A percentile compares a stretch with the other conserved stretches of the same genome.
phyloP scores from a whole-genome alignment of 805 yeast species.

The Zygoascus tannicola region DNA sequence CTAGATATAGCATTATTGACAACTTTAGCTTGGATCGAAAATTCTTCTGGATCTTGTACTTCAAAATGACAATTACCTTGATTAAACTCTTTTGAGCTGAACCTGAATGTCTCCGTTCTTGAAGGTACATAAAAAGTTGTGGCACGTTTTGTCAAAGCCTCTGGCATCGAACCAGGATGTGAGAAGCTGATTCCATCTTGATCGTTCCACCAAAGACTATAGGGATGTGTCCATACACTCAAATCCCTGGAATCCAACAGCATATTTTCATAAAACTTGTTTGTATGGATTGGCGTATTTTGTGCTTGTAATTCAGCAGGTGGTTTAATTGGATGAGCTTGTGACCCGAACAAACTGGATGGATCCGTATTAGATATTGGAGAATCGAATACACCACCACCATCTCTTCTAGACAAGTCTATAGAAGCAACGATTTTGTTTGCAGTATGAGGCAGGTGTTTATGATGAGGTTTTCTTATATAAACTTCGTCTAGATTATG shows the following conservation, averaged over 20 bases:
- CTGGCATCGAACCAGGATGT: constrained; percentile 46
- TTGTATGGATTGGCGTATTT: constrained; percentile 36
- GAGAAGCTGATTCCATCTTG: constrained; percentile 51
- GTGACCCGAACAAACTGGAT: neutral
- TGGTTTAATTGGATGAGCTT: constrained; percentile 4
- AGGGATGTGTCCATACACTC: constrained; percentile 76
- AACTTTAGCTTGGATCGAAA: constrained; percentile 19
- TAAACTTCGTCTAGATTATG: no score
- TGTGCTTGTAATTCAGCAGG: neutral
- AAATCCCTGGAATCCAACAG: constrained; percentile 52
- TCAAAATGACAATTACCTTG: constrained; percentile 21
- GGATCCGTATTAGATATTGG: constrained; percentile 6
- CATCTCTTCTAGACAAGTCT: neutral
- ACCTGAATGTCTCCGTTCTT: neutral
- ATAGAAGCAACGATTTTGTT: neutral
- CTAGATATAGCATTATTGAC: constrained; percentile 3
- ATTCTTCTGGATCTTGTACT: constrained; percentile 9
- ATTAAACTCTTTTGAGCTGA: constrained; percentile 14
- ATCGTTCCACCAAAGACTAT: constrained; percentile 55
- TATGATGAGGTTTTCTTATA: neutral
- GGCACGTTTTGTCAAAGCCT: constrained; percentile 59
- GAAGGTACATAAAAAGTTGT: constrained; percentile 17
- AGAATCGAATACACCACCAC: neutral
- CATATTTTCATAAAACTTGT: constrained; percentile 67
- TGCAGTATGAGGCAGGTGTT: neutral